A percentile compares a stretch with the other conserved stretches of the same genome.
Conservation (phyloP, 805 yeast species). For the Metschnikowia lochheadii region DNA sequence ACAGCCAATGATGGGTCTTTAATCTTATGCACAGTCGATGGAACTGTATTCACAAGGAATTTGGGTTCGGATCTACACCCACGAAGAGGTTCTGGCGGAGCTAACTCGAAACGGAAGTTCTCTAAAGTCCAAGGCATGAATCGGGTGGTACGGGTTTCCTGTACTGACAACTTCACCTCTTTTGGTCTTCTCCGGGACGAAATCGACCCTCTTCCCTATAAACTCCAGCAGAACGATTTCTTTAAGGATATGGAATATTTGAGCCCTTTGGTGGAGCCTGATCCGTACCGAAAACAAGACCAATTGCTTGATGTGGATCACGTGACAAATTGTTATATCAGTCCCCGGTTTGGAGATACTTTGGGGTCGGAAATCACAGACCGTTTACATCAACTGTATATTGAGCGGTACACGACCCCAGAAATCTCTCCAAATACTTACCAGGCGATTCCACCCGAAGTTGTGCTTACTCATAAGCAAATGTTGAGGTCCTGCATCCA, state of each 20-base stretch:
- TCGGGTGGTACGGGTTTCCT: slow-evolving; percentile 55
- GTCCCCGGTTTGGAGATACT: not conserved
- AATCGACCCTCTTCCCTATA: slow-evolving; percentile 52
- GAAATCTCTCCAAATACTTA: not conserved
- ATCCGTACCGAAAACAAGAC: slow-evolving; percentile 35
- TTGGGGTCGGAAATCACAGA: not conserved
- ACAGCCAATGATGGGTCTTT: slow-evolving; percentile 65
- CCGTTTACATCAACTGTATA: not conserved
- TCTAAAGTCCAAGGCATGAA: slow-evolving; percentile 50
- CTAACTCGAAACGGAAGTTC: slow-evolving; percentile 42
- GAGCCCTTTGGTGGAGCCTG: slow-evolving; percentile 43
- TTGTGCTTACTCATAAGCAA: not conserved
- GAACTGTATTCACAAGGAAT: slow-evolving; percentile 53
- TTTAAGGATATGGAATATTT: slow-evolving; percentile 50
- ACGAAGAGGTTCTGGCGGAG: slow-evolving; percentile 22
- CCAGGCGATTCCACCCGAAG: slow-evolving; percentile 5
- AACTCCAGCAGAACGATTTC: slow-evolving; percentile 44
- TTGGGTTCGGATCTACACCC: slow-evolving; percentile 18
- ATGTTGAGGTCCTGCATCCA: slow-evolving; percentile 1
- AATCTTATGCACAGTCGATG: slow-evolving; percentile 63
- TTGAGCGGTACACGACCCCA: not conserved
- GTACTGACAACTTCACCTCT: slow-evolving; percentile 61
- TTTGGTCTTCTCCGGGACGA: slow-evolving; percentile 69
- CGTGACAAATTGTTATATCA: slow-evolving; percentile 22
- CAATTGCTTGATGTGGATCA: slow-evolving; percentile 36